Conservation (phyloP, 169 alveolate genomes). For the Eimeria acervulina region DNA sequence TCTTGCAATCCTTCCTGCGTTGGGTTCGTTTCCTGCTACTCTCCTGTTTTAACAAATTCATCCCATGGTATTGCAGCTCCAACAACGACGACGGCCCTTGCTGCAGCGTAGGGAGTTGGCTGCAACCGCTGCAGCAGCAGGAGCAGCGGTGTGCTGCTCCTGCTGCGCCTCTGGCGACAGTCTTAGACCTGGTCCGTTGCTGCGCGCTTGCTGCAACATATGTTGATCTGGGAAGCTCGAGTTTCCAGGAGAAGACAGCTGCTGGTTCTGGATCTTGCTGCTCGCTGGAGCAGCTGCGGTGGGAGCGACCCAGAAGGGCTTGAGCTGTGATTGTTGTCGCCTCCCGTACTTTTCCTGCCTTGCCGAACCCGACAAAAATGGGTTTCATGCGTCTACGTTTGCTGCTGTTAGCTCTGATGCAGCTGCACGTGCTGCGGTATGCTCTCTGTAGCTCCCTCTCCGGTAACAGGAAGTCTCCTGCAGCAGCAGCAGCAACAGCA, state of each 20-base stretch:
- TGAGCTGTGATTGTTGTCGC: no score
- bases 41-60: background rate
- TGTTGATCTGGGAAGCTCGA: background rate
- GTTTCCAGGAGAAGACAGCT: background rate
- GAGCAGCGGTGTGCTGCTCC: background rate
- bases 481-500: slow-evolving; percentile 36
- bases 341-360: no score
- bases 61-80: background rate
- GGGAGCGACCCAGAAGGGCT: no score
- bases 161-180: background rate
- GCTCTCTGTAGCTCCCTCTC: background rate
- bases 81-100: background rate
- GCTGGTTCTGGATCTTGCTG: background rate
- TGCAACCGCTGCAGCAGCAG: background rate
- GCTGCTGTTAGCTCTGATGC: background rate
- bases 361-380: background rate
- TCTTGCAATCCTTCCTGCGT: background rate
- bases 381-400: background rate
- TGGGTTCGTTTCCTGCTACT: background rate
- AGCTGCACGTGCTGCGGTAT: slow-evolving; percentile 9
- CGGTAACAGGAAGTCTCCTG: background rate
- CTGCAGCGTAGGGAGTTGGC: background rate
- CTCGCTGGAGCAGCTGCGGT: background rate
- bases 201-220: background rate
- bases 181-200: background rate